These are phyloP conservation scores for Schizochytrium sp. DNA, from an alignment of 108 stramenopile species.

Conservation along the genomic window DNA sequence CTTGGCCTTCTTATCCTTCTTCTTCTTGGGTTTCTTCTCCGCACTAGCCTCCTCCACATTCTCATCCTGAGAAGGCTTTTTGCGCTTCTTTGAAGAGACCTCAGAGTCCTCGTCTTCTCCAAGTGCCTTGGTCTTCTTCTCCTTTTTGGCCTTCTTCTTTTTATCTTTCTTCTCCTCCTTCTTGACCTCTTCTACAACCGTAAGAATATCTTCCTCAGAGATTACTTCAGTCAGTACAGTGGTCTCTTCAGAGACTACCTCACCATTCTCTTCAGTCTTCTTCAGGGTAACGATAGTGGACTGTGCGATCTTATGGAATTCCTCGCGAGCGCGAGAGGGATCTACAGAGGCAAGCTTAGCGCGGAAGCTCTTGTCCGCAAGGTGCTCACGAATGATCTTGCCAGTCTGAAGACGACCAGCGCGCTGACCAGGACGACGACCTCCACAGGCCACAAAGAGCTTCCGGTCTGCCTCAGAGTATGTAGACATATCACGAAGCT, in stretches of 20 bases:
- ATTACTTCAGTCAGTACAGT: neutral
- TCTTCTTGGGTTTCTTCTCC: neutral
- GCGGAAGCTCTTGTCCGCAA: constrained; percentile 19
- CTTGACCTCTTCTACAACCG: neutral
- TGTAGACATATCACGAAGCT: constrained; percentile 12
- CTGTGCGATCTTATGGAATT: constrained; percentile 32
- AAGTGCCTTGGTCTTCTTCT: neutral
- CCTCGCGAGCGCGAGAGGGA: neutral
- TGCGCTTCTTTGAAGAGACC: no score
- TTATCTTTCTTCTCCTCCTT: neutral
- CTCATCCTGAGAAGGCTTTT: no score
- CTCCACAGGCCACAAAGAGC: constrained; percentile 10
- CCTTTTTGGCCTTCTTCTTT: constrained; percentile 26
- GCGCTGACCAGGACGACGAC: constrained; percentile 37
- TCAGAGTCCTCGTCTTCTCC: no score
- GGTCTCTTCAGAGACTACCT: neutral
- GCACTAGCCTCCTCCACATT: neutral
- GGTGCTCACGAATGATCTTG: constrained; percentile 54
- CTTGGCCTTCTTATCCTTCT: constrained; percentile 33
- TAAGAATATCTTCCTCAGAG: neutral
- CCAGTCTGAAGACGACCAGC: constrained; percentile 51
- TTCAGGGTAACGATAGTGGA: neutral
- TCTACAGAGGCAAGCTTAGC: constrained; percentile 15
- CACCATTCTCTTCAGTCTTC: neutral
- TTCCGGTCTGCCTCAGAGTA: constrained; percentile 39